Evolutionary conservation across 129 eudicot species (phyloP).

Genomic region (Apium graveolens): DNA sequence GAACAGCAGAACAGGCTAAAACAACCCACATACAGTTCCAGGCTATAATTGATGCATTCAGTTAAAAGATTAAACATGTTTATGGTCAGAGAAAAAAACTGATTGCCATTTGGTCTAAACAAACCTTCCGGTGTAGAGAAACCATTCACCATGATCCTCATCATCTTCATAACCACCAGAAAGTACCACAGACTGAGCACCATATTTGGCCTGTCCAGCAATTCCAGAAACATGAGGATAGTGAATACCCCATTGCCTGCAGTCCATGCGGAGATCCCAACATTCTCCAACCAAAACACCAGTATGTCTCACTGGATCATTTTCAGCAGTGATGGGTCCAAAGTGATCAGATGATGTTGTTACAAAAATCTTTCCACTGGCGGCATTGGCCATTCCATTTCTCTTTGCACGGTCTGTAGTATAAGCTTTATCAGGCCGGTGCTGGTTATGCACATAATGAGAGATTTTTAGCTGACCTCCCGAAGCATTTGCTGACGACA

Average conservation of each 20-base stretch:
- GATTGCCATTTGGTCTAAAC: background rate
- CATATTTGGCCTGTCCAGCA: constrained; percentile 47
- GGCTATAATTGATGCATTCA: background rate
- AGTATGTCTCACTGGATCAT: constrained; percentile 47
- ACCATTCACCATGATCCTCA: constrained; percentile 78
- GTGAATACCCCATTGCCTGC: constrained; percentile 77
- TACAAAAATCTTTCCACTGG: constrained; percentile 66
- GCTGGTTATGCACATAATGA: constrained; percentile 29
- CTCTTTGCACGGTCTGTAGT: constrained; percentile 52
- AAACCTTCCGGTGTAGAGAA: constrained; percentile 70
- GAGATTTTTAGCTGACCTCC: constrained; percentile 20
- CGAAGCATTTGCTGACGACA: constrained; percentile 13
- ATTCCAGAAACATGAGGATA: constrained; percentile 52
- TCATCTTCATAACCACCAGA: constrained; percentile 72
- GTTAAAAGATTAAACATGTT: background rate
- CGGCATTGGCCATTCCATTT: constrained; percentile 58
- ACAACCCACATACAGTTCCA: background rate
- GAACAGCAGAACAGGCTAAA: background rate
- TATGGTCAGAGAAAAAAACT: background rate
- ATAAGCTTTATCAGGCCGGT: constrained; percentile 51
- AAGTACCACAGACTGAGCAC: constrained; percentile 65
- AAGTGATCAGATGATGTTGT: constrained; percentile 46
- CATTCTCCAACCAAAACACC: constrained; percentile 66
- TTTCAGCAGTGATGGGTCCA: constrained; percentile 55
- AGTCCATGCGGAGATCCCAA: constrained; percentile 52